Evolutionary conservation across 2,329 filamentous ascomycete species (phyloP), one percentile per base, ranked within the genome.

Genomic region (Stachybotrys chartarum): DNA sequence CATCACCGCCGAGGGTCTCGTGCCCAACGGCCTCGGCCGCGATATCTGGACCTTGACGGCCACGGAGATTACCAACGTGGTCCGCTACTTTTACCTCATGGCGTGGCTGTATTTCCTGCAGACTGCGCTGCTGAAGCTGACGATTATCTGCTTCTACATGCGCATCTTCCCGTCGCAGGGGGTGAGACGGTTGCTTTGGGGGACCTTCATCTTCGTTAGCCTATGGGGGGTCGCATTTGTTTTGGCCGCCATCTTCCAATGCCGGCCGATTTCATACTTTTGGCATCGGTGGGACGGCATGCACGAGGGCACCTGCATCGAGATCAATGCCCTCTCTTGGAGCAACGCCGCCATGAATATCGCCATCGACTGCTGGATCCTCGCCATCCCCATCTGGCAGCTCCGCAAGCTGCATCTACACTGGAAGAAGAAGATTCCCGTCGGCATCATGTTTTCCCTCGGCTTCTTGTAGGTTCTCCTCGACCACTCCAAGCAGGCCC

Each of bases 201-300:
- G 54, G 14, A 74, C 73, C 0, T 61, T 77, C 35, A 62, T 59
- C 35, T 64, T 76, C 56, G 71, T 69, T 55, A 45, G 64, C 1
- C 7, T 67, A 0, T 74, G 67, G 57, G 72, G 74, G 4, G 5
- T 73, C 18, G 59, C 63, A 1, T 79, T 75, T 56, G 58, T 72
- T 32, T 48, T 78, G 5, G 63, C 70, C 2, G 70, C 66, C 8
- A 61, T 78, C 11, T 76, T 80, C 51, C 72, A 78, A 56, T 81
- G 79, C 65, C 64, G 56, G 17, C 79, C 79, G 0, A 67, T 82
- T 31, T 63, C 61, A 8, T 75, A 70, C 55, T 77, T 75, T 60
- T 84, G 81, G 81, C 71, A 65, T 0, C 65, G 64, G n/a, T 83
- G 79, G 79, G 75, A 78, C 47, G 75, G 73, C 2, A 61, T 73